A percentile compares a stretch with the other conserved stretches of the same genome.
Conservation (phyloP, 805 yeast species). For the Wickerhamomyces mucosus region DNA sequence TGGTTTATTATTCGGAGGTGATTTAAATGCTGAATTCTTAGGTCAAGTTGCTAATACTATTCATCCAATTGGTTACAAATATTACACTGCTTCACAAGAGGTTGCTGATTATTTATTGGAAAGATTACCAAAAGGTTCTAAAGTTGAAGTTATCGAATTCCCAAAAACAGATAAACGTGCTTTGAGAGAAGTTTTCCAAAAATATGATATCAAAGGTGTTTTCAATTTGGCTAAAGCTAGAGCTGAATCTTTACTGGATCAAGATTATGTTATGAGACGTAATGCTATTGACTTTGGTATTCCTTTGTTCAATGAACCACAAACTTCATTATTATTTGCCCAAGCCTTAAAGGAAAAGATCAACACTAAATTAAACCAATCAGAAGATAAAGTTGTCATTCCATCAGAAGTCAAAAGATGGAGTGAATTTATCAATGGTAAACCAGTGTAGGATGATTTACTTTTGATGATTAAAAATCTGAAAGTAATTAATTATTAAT, state of each 20-base stretch:
- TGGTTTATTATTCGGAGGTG: slow-evolving; percentile 93
- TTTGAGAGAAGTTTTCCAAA: slow-evolving; percentile 86
- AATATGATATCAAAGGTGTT: slow-evolving; percentile 75
- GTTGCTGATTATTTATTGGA: slow-evolving; percentile 62
- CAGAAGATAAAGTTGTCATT: slow-evolving; percentile 40
- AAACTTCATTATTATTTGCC: slow-evolving; percentile 83
- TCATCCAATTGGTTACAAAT: slow-evolving; percentile 69
- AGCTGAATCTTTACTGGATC: slow-evolving; percentile 77
- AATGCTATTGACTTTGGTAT: slow-evolving; percentile 97
- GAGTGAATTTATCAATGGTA: slow-evolving; percentile 95
- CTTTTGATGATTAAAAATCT: too few relatives aligned
- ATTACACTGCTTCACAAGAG: slow-evolving; percentile 64
- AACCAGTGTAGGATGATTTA: slow-evolving; percentile 71
- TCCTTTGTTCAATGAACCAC: slow-evolving; percentile 94
- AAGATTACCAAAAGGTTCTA: slow-evolving; percentile 27
- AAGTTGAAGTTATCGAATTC: slow-evolving; percentile 64
- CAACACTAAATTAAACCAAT: slow-evolving; percentile 41
- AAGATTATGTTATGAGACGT: slow-evolving; percentile 97
- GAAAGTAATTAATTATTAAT: not conserved
- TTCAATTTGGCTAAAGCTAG: slow-evolving; percentile 86
- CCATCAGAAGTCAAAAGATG: slow-evolving; percentile 89
- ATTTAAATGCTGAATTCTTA: slow-evolving; percentile 58
- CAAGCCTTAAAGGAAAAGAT: slow-evolving; percentile 68
- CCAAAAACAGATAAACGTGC: slow-evolving; percentile 91
- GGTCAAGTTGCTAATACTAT: slow-evolving; percentile 66